Conservation (phyloP, 768 basidiomycete species). For the Gyrodon lividus region DNA sequence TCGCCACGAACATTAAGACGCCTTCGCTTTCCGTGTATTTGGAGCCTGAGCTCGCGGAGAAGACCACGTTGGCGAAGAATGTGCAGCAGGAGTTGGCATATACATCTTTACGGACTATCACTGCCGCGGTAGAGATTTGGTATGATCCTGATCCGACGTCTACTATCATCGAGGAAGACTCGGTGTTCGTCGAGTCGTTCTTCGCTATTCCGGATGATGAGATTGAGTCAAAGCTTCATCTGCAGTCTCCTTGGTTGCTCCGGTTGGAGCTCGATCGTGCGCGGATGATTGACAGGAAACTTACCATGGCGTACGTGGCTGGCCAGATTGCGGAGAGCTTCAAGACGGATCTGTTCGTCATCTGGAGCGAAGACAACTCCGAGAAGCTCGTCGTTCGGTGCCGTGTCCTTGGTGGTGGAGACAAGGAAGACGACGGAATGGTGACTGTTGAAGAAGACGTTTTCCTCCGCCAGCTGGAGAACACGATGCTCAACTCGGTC, state of each 20-base stretch:
- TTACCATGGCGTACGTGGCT: slow-evolving; percentile 93
- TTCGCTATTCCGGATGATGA: slow-evolving; percentile 99
- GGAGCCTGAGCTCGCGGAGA: slow-evolving; percentile 63
- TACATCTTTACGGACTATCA: slow-evolving; percentile 91
- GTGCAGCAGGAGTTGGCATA: slow-evolving; percentile 93
- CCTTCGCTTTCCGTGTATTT: slow-evolving; percentile 94
- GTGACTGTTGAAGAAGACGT: slow-evolving; percentile 87
- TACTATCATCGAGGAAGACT: slow-evolving; percentile 95
- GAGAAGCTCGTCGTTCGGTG: slow-evolving; percentile 97
- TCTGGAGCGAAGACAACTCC: slow-evolving; percentile 98
- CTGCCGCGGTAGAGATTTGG: slow-evolving; percentile 95
- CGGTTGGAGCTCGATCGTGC: slow-evolving; percentile 95
- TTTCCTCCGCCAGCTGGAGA: slow-evolving; percentile 94
- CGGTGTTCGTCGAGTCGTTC: slow-evolving; percentile 96
- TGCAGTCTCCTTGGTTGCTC: slow-evolving; percentile 96
- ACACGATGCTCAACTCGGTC: slow-evolving; percentile 94
- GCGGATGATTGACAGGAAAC: slow-evolving; percentile 96
- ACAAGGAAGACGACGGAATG: slow-evolving; percentile 82
- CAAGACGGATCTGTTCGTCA: slow-evolving; percentile 94
- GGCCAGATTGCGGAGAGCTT: slow-evolving; percentile 92
- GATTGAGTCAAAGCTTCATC: slow-evolving; percentile 83
- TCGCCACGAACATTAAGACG: slow-evolving; percentile 97
- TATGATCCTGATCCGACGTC: slow-evolving; percentile 92
- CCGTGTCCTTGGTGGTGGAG: slow-evolving; percentile 80
- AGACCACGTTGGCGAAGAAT: slow-evolving; percentile 69